Base-by-base conservation (phyloP, 495 filamentous ascomycete species). In the Aspergillus incahuasiensis region DNA sequence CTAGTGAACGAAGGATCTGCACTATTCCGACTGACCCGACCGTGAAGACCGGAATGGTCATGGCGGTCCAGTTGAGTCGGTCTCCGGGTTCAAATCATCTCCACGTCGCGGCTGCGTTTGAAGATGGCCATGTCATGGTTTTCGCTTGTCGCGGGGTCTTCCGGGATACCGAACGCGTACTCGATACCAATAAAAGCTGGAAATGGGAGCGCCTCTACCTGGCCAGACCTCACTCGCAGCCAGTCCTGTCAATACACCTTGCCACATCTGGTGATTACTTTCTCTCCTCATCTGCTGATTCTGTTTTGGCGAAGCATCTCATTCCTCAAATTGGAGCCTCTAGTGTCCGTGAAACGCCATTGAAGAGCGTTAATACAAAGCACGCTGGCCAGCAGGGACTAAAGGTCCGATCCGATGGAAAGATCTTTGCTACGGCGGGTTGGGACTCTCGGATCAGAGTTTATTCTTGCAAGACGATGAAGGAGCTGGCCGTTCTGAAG, bases 401-500 rank as follows among this genome's bases (percentile, higher is more conserved):
- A 12, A 68, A 70, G 7, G 78, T 97, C n/a, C 82, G 94, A 7
- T 82, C 79, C 5, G 94, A 98, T 68, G 88, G 83, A 5, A 86
- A 81, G 64, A 75, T 97, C 6, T 90, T 96, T 63, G 90, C 88
- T 12, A 97, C 94, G 0, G 94, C 90, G 7, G 94, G 94, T 11
- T 98, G 94, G 94, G 94, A 98, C 68, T 79, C 83, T 0, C 81
- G 82, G 40, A 73, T 90, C 0, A 73, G 94, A 16, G 85, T 97
- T 7, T 98, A 97, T 66, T 87, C 86, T 1, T 67, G 80, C 12
- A 90, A 87, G 64, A 87, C 84, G 0, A 80, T 97, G 80, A 87
- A 85, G 61, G 92, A 97, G 71, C 63, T 98, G 2, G 94, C 94
- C 5, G 94, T 97, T 55, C 72, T 97, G 59, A 96, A 95, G 71